Percentiles rank a stretch among this genome's conserved stretches.
These are phyloP conservation scores for Starmerella davenportii DNA, from an alignment of 805 yeast genomes.

Conservation along the genomic window DNA sequence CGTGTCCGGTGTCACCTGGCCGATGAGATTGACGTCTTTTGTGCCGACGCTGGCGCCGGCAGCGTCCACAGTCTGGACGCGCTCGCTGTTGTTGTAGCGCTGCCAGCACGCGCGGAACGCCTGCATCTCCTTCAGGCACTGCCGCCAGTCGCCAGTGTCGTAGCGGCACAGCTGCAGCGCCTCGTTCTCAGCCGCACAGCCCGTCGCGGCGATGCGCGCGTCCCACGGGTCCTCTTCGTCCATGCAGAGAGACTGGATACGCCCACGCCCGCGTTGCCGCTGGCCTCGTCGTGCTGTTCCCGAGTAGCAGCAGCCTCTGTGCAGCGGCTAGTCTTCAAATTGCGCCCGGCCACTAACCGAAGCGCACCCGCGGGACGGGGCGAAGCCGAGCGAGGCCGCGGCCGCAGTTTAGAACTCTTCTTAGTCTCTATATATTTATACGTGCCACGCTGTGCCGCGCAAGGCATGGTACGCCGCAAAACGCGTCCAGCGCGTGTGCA, in stretches of 20 bases:
- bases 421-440: too few relatives aligned
- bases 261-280: neutral
- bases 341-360: too few relatives aligned
- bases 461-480: too few relatives aligned
- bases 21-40: constrained; percentile 10
- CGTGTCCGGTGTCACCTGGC: neutral
- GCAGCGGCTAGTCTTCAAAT: too few relatives aligned
- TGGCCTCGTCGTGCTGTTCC: too few relatives aligned
- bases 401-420: too few relatives aligned
- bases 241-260: neutral
- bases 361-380: too few relatives aligned
- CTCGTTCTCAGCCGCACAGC: constrained; percentile 58
- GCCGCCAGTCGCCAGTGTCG: constrained; percentile 66
- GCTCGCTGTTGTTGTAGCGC: constrained; percentile 33
- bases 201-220: constrained; percentile 50
- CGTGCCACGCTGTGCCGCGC: too few relatives aligned
- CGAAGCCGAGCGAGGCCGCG: too few relatives aligned
- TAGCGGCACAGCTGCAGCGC: constrained; percentile 61
- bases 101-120: constrained; percentile 51
- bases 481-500: too few relatives aligned
- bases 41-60: neutral
- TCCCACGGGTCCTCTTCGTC: constrained; percentile 31
- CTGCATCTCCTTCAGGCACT: constrained; percentile 46
- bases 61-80: constrained; percentile 20
- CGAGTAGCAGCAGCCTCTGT: too few relatives aligned